These are phyloP conservation scores for Acanthamoeba royreba DNA, from an alignment of 208 protist genomes.

Conservation along the genomic window DNA sequence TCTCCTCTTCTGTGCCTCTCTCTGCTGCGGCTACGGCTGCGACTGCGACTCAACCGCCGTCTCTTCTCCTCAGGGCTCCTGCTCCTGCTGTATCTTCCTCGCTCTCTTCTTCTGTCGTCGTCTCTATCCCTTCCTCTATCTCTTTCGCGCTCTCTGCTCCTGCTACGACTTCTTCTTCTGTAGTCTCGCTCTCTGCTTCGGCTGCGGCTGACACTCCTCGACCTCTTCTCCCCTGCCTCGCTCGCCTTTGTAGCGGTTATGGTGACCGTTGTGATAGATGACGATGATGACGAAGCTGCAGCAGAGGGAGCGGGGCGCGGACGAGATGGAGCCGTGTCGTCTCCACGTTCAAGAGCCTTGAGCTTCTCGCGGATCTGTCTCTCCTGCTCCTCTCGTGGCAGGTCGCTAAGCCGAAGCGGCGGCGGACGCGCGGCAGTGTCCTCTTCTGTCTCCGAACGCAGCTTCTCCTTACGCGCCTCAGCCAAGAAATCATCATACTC, in stretches of 20 bases:
- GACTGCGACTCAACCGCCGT: background rate
- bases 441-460: background rate
- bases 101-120: background rate
- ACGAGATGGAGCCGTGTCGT: background rate
- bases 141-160: background rate
- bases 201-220: background rate
- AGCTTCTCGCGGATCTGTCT: slow-evolving; percentile 7
- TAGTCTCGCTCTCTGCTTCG: background rate
- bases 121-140: too few species aligned
- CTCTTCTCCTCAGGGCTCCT: background rate
- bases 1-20: too few species aligned
- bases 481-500: slow-evolving; percentile 5
- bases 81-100: background rate
- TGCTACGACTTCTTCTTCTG: background rate
- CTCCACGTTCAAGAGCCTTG: background rate
- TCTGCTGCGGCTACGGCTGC: background rate
- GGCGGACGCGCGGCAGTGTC: too few species aligned
- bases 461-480: background rate
- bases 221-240: background rate
- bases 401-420: background rate
- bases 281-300: background rate
- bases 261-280: background rate
- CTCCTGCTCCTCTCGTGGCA: background rate
- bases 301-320: background rate
- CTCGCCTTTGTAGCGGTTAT: background rate